Percentiles rank a stretch among this genome's conserved stretches.
phyloP scores from a whole-genome alignment of 352 stramenopile species.

The Globisporangium orthogonon region DNA sequence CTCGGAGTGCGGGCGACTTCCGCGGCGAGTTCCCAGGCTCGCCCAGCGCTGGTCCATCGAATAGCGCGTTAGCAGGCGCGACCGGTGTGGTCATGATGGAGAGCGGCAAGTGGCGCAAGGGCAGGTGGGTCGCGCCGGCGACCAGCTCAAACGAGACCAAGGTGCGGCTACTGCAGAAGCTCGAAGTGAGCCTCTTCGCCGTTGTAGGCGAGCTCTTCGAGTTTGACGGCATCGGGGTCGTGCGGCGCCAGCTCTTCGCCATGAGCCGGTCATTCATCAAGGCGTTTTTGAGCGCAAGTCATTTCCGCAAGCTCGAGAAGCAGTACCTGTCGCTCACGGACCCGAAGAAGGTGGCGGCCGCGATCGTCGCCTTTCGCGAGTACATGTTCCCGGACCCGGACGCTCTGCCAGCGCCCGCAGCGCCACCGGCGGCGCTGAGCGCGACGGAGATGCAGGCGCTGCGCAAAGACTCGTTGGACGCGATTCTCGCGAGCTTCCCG shows the following conservation, averaged over 20 bases:
- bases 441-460: conserved; percentile 41
- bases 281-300: conserved; percentile 69
- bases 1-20: background rate
- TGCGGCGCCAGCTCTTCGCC: conserved; percentile 78
- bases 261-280: conserved; percentile 81
- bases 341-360: conserved; percentile 49
- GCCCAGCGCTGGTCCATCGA: background rate
- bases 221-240: conserved; percentile 77
- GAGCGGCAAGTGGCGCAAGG: conserved; percentile 60
- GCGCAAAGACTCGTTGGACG: conserved; percentile 59
- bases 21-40: background rate
- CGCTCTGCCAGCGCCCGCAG: conserved; percentile 5
- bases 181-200: conserved; percentile 75
- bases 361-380: conserved; percentile 41
- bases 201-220: conserved; percentile 78
- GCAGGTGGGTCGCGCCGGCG: conserved; percentile 52
- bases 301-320: conserved; percentile 77
- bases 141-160: conserved; percentile 73
- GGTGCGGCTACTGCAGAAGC: conserved; percentile 72
- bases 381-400: conserved; percentile 55
- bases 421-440: conserved; percentile 11
- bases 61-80: conserved; percentile 5
- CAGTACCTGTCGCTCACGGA: conserved; percentile 81
- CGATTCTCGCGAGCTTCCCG: conserved; percentile 64
- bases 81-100: conserved; percentile 40